These are phyloP conservation scores for Schizochytrium sp. DNA, from an alignment of 108 stramenopile species.

Conservation along the genomic window DNA sequence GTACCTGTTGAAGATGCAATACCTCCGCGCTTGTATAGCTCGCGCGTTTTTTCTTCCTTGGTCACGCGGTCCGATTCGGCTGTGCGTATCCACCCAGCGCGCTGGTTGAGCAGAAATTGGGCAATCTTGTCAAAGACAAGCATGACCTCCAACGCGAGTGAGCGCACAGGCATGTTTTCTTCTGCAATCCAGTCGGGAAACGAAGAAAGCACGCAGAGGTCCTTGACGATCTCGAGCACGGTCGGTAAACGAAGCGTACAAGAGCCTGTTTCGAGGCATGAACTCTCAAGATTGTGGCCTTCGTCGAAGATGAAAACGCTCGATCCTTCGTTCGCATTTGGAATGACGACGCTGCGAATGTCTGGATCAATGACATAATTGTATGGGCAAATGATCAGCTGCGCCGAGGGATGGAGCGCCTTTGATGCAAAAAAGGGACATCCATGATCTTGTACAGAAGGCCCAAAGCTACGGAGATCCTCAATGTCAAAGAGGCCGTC, in stretches of 20 bases:
- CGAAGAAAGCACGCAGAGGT: neutral
- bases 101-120: neutral
- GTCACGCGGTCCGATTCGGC: neutral
- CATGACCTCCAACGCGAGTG: neutral
- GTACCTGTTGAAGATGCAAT: neutral
- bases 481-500: conserved; percentile 71
- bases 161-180: neutral
- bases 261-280: neutral
- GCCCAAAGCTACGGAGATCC: conserved; percentile 73
- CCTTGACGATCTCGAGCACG: neutral
- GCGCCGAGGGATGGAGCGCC: conserved; percentile 56
- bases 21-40: neutral
- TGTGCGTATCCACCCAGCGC: neutral
- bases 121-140: neutral
- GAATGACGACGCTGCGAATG: conserved; percentile 52
- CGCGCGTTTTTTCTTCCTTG: neutral
- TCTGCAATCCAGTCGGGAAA: neutral
- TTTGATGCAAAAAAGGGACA: conserved; percentile 90
- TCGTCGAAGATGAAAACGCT: conserved; percentile 93
- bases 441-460: conserved; percentile 39
- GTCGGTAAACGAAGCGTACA: neutral
- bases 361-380: conserved; percentile 92
- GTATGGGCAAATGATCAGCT: conserved; percentile 90
- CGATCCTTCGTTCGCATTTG: conserved; percentile 58
- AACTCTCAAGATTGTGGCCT: conserved; percentile 93